These are phyloP conservation scores for Xerophyta viscosa DNA, from an alignment of 106 monocot species.

Conservation along the genomic window DNA sequence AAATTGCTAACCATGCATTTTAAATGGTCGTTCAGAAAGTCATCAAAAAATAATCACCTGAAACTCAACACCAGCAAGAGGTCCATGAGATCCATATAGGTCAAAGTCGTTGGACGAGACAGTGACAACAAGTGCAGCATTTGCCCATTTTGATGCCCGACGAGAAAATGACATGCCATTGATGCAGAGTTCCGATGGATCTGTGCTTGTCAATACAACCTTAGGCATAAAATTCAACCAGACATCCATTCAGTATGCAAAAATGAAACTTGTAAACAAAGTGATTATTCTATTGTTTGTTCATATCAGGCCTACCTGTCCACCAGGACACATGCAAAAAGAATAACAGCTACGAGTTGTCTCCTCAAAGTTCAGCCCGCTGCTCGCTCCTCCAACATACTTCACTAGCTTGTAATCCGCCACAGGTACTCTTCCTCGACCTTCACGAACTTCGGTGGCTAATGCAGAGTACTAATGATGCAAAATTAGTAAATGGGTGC, in stretches of 20 bases:
- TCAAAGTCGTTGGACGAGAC: slow-evolving; percentile 74
- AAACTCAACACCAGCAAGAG: slow-evolving; percentile 91
- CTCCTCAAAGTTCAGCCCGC: slow-evolving; percentile 10
- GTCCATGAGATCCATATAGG: slow-evolving; percentile 34
- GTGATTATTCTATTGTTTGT: too few relatives aligned
- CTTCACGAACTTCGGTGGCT: slow-evolving; percentile 56
- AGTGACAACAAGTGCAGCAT: slow-evolving; percentile 86
- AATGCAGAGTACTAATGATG: slow-evolving; percentile 63
- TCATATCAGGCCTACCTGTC: slow-evolving; percentile 71
- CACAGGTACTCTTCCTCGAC: slow-evolving; percentile 88
- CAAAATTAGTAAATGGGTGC: too few relatives aligned
- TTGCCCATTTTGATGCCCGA: slow-evolving; percentile 95
- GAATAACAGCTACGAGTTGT: slow-evolving; percentile 75
- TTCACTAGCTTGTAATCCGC: slow-evolving; percentile 93
- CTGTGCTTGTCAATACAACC: slow-evolving; percentile 94
- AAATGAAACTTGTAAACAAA: too few relatives aligned
- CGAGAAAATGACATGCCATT: slow-evolving; percentile 99
- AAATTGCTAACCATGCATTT: too few relatives aligned
- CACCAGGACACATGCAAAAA: slow-evolving; percentile 99
- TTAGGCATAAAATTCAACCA: too few relatives aligned
- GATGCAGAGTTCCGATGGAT: slow-evolving; percentile 78
- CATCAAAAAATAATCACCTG: slow-evolving; percentile 38
- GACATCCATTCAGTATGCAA: too few relatives aligned
- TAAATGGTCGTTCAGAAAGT: too few relatives aligned
- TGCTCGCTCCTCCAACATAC: slow-evolving; percentile 37